Evolutionary conservation across 2,329 filamentous ascomycete genomes (phyloP).

Genomic region (Sporothrix mexicana): DNA sequence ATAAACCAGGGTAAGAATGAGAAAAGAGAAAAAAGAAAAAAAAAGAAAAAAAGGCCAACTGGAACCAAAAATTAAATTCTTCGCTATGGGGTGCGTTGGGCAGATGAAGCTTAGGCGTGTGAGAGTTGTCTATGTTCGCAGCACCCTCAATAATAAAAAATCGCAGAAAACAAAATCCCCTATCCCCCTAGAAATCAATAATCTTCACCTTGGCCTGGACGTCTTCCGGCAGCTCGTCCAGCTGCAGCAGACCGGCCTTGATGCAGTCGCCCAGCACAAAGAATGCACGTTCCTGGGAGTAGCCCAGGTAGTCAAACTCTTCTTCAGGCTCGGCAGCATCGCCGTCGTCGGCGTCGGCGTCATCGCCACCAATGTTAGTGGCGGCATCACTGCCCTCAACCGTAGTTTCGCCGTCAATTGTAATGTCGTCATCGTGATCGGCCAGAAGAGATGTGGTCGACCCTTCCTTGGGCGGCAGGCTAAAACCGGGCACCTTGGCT

Average conservation of each 20-base stretch:
- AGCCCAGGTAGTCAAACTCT: conserved; percentile 91
- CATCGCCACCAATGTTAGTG: conserved; percentile 35
- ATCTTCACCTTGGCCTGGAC: conserved; percentile 70
- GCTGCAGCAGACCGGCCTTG: conserved; percentile 72
- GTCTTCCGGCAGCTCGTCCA: conserved; percentile 76
- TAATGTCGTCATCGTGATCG: conserved; percentile 37
- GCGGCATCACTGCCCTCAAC: conserved; percentile 38
- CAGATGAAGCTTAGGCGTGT: background rate
- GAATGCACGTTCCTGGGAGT: conserved; percentile 86
- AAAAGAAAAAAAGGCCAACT: too few species aligned
- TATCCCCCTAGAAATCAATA: conserved; percentile 56
- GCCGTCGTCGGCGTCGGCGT: background rate
- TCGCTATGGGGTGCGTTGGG: background rate
- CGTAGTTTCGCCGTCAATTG: conserved; percentile 40
- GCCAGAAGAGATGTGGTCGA: conserved; percentile 30
- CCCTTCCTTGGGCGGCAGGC: conserved; percentile 52
- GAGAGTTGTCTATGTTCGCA: background rate
- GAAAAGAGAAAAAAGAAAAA: background rate
- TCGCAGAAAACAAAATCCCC: background rate
- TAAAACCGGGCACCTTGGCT: conserved; percentile 74
- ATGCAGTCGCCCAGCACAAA: conserved; percentile 96
- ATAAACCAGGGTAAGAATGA: background rate
- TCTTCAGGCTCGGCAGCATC: conserved; percentile 56
- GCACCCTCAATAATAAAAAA: too few species aligned
- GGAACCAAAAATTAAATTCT: background rate